Base-by-base conservation (phyloP, 2,329 filamentous ascomycete species). In the Colletotrichum magnum region DNA sequence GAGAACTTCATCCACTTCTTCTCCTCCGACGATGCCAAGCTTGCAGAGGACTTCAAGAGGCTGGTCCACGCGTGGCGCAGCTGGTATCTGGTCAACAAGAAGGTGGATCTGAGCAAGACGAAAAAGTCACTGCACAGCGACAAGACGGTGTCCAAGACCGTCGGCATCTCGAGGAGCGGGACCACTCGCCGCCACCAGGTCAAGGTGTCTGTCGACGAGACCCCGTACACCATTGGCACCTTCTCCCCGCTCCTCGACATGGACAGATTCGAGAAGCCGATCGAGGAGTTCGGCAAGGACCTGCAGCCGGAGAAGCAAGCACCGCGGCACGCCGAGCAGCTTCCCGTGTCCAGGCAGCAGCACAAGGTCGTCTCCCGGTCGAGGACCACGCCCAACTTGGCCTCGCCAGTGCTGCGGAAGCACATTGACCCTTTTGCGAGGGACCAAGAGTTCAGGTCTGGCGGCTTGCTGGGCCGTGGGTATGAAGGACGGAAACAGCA, bases 1-100 rank as follows among this genome's bases (percentile, higher is more conserved):
- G 90, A 93, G 59, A 95, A 95, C 73, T 98, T 94, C 76, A 93
- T 97, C 3, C 95, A 98, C 77, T 97, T 95, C 80, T 97, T 98
- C 81, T 92, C 90, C 68, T 94, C 92, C 2, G 93, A 94, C 52
- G 93, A 98, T 74, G 82, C 86, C 5, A 78, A 83, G 1, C 79
- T 90, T 1, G 93, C 93, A 0, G 85, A 87, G n/a, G 82, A 84
- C 15, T 97, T 95, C 81, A 90, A 92, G 75, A 84, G 87, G 16
- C 86, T 87, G 26, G 86, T 97, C 1, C 94, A 97, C 71, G 83
- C 82, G 47, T 98, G 95, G 95, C 89, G 95, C 68, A 97, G 93
- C 79, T 97, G 94, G 94, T 97, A 97, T 76, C 82, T 98, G 7
- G 92, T 94, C 51, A 91, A 93, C 73, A 90, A 90, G 70, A 87